phyloP scores from a whole-genome alignment of 2,329 filamentous ascomycete species.

The Sporothrix schenckii region DNA sequence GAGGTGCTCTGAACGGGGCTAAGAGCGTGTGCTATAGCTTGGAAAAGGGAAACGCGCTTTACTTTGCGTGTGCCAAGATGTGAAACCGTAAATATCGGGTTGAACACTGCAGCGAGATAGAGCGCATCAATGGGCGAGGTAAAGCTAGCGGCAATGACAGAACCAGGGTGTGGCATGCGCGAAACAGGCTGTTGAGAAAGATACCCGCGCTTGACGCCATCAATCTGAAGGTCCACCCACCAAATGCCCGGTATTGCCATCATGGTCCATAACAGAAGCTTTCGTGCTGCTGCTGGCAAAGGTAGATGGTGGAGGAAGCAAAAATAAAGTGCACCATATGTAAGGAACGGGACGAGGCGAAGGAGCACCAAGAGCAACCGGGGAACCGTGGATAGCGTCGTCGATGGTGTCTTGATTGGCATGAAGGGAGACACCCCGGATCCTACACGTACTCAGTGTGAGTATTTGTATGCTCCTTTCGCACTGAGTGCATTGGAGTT shows the following conservation, averaged over 20 bases:
- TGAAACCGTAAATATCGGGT: slow-evolving; percentile 87
- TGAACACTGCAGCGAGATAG: slow-evolving; percentile 94
- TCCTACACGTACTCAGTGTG: slow-evolving; percentile 55
- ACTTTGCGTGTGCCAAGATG: slow-evolving; percentile 77
- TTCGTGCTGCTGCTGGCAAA: slow-evolving; percentile 64
- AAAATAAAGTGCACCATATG: slow-evolving; percentile 72
- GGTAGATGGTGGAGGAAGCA: slow-evolving; percentile 78
- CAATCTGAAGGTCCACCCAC: slow-evolving; percentile 98
- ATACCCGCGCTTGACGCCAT: slow-evolving; percentile 91
- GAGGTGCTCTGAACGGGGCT: slow-evolving; percentile 54
- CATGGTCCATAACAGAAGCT: slow-evolving; percentile 83
- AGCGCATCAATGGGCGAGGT: slow-evolving; percentile 91
- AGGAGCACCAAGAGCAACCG: slow-evolving; percentile 75
- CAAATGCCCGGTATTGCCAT: slow-evolving; percentile 89
- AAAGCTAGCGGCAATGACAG: slow-evolving; percentile 85
- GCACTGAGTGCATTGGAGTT: background rate
- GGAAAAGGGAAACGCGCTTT: slow-evolving; percentile 72
- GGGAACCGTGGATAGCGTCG: slow-evolving; percentile 65
- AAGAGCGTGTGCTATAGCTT: slow-evolving; percentile 75
- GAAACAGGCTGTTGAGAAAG: slow-evolving; percentile 72
- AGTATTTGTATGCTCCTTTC: background rate
- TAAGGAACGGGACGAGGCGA: slow-evolving; percentile 76
- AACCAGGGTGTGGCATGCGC: slow-evolving; percentile 75
- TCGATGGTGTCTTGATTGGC: slow-evolving; percentile 67
- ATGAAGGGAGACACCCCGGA: slow-evolving; percentile 97